Evolutionary conservation across 768 basidiomycete species (phyloP), one percentile per base, ranked within the genome.

Genomic region (Amylocystis lapponica): DNA sequence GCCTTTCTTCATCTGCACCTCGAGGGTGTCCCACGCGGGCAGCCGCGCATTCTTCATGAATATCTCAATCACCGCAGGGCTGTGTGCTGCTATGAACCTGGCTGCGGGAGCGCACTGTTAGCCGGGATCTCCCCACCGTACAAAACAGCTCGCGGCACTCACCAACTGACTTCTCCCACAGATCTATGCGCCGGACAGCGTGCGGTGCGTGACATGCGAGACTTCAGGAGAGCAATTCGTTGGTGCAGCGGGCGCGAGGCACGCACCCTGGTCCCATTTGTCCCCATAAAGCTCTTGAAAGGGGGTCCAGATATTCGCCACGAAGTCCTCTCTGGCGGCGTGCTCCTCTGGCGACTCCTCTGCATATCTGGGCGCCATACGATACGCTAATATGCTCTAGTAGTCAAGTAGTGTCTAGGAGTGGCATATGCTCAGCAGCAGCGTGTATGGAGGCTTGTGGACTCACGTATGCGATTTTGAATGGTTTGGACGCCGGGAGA

Each of bases 281-380:
- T 58, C 55, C 37, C 58, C 60, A 46, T 62, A 62, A 14, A 51
- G 39, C 8, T 56, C 47, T 35, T 59, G 55, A 44, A 62, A 62
- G 17, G 56, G 45, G 13, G 47, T 36, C 58, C 56, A 56, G 14
- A 62, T 53, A 38, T 53, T 51, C 8, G 46, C 30, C 7, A 52
- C 48, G 31, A 59, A 62, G 41, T 62, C 60, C 11, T 52, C 36
- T 45, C 56, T 45, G 22, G 52, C 58, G 3, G 55, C 52, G n/a
- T 45, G 46, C 41, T 62, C 58, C 22, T 46, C 49, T 2, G 58
- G 52, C 0, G 58, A 41, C 26, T 53, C 53, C 7, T 43, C 36
- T 12, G 37, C 29, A 4, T 27, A 21, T 25, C 22, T 10, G 21
- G 23, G 29, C 26, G 49, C 30, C 45, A 50, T 42, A n/a, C n/a